These are phyloP conservation scores for Eucalyptus lansdowneana DNA, from an alignment of 345 rosid genomes.

Conservation along the genomic window DNA sequence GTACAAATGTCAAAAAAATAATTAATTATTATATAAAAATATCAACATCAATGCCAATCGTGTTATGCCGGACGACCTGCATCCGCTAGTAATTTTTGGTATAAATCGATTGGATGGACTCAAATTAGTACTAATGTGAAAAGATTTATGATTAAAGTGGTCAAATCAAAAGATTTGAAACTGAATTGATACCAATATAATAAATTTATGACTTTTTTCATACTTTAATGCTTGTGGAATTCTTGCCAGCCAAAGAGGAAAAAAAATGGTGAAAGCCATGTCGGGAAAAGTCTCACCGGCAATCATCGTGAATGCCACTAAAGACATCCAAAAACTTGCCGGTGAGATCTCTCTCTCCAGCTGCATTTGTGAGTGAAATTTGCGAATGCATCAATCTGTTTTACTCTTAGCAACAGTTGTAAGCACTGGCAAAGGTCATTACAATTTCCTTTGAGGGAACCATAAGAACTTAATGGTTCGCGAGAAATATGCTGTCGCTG, in stretches of 20 bases:
- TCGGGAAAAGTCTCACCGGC: background rate
- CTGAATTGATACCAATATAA: rapidly evolving
- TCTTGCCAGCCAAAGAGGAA: background rate
- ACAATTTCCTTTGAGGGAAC: background rate
- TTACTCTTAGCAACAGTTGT: background rate
- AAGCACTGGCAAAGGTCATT: background rate
- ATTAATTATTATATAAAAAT: too few species aligned
- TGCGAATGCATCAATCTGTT: background rate
- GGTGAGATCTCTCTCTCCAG: background rate
- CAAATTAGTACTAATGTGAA: too few species aligned
- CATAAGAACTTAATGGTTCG: background rate
- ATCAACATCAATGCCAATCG: too few species aligned
- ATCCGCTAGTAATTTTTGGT: too few species aligned
- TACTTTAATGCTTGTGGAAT: background rate
- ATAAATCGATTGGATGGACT: too few species aligned
- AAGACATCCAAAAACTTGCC: background rate
- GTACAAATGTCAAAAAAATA: too few species aligned
- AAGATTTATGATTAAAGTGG: too few species aligned
- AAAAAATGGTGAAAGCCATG: background rate
- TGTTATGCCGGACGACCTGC: too few species aligned
- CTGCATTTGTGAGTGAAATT: background rate
- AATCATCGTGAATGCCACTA: background rate
- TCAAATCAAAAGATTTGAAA: too few species aligned
- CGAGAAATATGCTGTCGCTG: background rate
- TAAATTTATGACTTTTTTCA: too few species aligned